Evolutionary conservation across 2,329 filamentous ascomycete genomes (phyloP).

Genomic region (Epichloe sylvatica): DNA sequence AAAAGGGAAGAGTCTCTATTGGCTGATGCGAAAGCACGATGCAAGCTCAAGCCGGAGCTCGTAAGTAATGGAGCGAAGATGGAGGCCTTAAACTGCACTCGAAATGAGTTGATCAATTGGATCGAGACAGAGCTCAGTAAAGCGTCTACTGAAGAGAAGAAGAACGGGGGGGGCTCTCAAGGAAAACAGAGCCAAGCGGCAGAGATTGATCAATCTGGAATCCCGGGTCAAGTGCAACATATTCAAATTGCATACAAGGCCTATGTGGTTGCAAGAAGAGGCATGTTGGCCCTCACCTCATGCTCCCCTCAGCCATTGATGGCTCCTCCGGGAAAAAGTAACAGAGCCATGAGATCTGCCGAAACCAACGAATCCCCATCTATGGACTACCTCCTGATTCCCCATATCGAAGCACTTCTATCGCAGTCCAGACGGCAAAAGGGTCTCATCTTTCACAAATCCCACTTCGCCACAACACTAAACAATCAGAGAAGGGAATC

Average conservation of each 20-base stretch:
- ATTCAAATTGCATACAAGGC: constrained; percentile 40
- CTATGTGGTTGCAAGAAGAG: constrained; percentile 37
- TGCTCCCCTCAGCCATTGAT: constrained; percentile 18
- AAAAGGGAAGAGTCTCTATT: constrained; percentile 43
- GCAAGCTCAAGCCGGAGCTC: constrained; percentile 21
- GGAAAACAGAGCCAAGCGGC: constrained; percentile 11
- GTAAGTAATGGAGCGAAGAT: constrained; percentile 29
- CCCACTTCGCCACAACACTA: constrained; percentile 38
- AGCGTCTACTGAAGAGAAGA: constrained; percentile 27
- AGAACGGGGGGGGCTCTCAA: constrained; percentile 15
- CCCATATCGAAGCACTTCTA: constrained; percentile 42
- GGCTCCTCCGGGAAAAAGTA: not conserved
- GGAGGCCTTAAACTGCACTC: constrained; percentile 39
- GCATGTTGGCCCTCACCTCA: constrained; percentile 29
- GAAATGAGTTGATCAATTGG: constrained; percentile 49
- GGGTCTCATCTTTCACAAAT: constrained; percentile 41
- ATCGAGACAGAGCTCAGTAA: constrained; percentile 48
- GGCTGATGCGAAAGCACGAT: constrained; percentile 29
- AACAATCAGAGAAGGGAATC: constrained; percentile 37
- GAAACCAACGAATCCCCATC: constrained; percentile 10
- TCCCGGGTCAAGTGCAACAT: constrained; percentile 27
- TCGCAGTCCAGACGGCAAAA: constrained; percentile 42
- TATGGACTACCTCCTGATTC: constrained; percentile 33
- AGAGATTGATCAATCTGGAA: constrained; percentile 13
- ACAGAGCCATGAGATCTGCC: constrained; percentile 4